Base-by-base conservation (phyloP, 2,329 filamentous ascomycete species). In the Alternaria triticina region DNA sequence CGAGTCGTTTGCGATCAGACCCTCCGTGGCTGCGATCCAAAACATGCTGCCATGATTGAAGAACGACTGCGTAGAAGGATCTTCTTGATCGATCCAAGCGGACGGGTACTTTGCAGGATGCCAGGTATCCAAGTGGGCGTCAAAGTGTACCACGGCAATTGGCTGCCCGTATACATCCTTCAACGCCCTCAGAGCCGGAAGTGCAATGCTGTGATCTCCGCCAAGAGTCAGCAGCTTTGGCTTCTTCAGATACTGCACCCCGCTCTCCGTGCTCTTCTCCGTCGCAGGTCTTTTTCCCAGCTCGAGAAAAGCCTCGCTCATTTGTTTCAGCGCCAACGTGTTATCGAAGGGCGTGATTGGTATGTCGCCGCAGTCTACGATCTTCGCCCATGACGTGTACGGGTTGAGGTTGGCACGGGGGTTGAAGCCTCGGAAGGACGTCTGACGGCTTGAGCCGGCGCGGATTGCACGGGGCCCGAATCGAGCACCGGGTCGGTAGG, bases 11-110 rank as follows among this genome's bases (percentile, higher is more conserved):
- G 87, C 85, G 61, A 97, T 89, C 25, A 97, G 82, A 0, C 92
- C 92, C 78, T 97, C 94, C 28, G 89, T 89, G 52, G 90, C 89
- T 6, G 94, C 94, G 70, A 95, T 87, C 91, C 93, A 95, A 85
- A 97, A 97, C 89, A 97, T 96, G 70, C 88, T 92, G 5, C 94
- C 94, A 79, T 97, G 94, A 74, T 90, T 97, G 83, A 96, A 96
- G 70, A 90, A 87, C 3, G 88, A 86, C 78, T 93, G 91, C 63
- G 88, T 86, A 3, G 86, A 86, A 7, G 83, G 79, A 57, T 84
- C 80, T 17, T 79, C 74, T 2, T 77, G 70, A 61, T 85, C 82
- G 12, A 85, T 77, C 94, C 94, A 97, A 59, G 89, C 88, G 15
- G 87, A 89, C 0, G 92, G 91, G 79, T 96, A 97, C 70, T 92